Evolutionary conservation across 2,329 filamentous ascomycete species (phyloP).

Genomic region (Beauveria sp.): DNA sequence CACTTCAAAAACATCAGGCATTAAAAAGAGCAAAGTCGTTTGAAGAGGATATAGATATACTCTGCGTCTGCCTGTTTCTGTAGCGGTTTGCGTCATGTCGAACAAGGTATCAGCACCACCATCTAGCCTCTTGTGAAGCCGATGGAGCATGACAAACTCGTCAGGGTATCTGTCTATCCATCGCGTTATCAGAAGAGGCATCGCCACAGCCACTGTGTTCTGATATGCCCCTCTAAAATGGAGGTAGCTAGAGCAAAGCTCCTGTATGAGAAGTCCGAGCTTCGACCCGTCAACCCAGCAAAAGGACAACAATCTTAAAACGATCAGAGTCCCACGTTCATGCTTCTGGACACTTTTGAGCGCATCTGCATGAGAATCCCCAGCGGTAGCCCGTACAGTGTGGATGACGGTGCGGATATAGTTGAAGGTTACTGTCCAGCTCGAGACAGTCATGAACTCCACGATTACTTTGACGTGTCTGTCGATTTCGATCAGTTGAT

Average conservation of each 20-base stretch:
- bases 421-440: conserved; percentile 53
- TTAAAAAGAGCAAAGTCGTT: conserved; percentile 52
- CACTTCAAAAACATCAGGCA: conserved; percentile 63
- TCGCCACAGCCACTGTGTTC: conserved; percentile 52
- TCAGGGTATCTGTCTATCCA: conserved; percentile 59
- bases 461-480: conserved; percentile 47
- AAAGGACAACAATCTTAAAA: conserved; percentile 52
- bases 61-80: conserved; percentile 49
- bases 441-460: conserved; percentile 58
- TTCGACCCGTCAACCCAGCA: conserved; percentile 59
- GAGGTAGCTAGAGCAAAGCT: conserved; percentile 59
- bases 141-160: conserved; percentile 58
- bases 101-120: conserved; percentile 60
- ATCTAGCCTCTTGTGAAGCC: conserved; percentile 53
- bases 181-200: conserved; percentile 55
- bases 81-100: conserved; percentile 58
- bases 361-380: conserved; percentile 28
- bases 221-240: conserved; percentile 59
- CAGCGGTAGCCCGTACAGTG: conserved; percentile 37
- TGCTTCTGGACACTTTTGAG: conserved; percentile 36
- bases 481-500: conserved; percentile 42
- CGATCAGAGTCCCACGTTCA: conserved; percentile 45
- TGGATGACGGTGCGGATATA: conserved; percentile 48
- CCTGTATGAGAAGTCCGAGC: conserved; percentile 54
- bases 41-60: conserved; percentile 55